Evolutionary conservation across 2,329 filamentous ascomycete genomes (phyloP), one percentile per base, ranked within the genome.

Genomic region (Fusarium newnesense): DNA sequence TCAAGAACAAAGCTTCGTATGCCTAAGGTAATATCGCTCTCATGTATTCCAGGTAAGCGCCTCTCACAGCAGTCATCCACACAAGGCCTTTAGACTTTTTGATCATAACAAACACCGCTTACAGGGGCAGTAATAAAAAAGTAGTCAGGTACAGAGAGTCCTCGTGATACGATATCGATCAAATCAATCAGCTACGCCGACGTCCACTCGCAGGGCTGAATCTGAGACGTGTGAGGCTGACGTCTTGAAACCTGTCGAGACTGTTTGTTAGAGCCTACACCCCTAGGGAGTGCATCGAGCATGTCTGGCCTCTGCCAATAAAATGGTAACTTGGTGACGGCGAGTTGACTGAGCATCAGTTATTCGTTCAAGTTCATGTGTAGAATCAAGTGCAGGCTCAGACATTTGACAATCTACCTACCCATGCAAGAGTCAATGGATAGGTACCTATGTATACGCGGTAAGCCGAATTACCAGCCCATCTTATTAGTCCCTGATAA

Each of bases 211-310:
- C 69, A 68, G 63, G 67, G 64, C 64, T 63, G 66, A 49, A 73
- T 72, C 58, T 72, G 72, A 69, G 67, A 75, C 71, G 69, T 69
- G 66, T 60, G 72, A 75, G 71, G 61, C 64, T 58, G 63, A 34
- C 7, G 68, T 74, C 60, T 75, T 74, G 68, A 67, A 59, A 65
- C 37, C 40, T 70, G 53, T 67, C 65, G 61, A 49, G 64, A 67
- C 47, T 49, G 30, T 32, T 30, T 37, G 56, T 49, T 43, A 40
- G 47, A 49, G 34, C 59, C 37, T 30, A 50, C 42, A 40, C 39
- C 26, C 46, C 24, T 56, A 42, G 50, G 42, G 34, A 47, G 28
- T 36, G 40, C 36, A 43, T 61, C 26, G 34, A n/a, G 50, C 24
- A 54, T 40, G 50, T 12, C 13, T 40, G 34, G 13, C 13, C 34